Evolutionary conservation across 371 early-diverging fungal genomes (phyloP).

Genomic region (Lichtheimia hyalospora): DNA sequence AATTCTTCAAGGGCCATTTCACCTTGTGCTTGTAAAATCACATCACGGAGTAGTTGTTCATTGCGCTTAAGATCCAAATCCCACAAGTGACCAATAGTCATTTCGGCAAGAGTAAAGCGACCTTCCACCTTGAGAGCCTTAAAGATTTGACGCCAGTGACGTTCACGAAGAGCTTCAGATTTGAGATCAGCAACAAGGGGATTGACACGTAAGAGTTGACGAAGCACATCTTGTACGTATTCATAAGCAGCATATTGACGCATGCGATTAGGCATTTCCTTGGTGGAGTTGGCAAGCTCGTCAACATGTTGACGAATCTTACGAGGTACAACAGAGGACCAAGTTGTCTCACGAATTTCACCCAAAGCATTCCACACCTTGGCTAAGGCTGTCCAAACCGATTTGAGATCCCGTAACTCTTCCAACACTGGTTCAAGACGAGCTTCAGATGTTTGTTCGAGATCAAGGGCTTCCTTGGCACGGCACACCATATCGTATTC

Average conservation of each 20-base stretch:
- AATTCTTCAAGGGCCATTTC: slow-evolving; percentile 99
- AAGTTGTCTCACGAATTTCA: slow-evolving; percentile 86
- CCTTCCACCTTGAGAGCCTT: slow-evolving; percentile 79
- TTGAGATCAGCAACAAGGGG: slow-evolving; percentile 87
- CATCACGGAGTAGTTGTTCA: slow-evolving; percentile 81
- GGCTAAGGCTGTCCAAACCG: slow-evolving; percentile 90
- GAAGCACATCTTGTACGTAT: slow-evolving; percentile 85
- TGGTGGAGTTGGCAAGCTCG: slow-evolving; percentile 75
- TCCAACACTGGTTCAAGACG: slow-evolving; percentile 88
- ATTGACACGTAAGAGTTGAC: slow-evolving; percentile 80
- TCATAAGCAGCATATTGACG: slow-evolving; percentile 98
- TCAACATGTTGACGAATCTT: slow-evolving; percentile 89
- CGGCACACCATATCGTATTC: slow-evolving; percentile 88
- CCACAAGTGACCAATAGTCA: slow-evolving; percentile 96
- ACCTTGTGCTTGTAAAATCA: slow-evolving; percentile 93
- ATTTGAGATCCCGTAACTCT: slow-evolving; percentile 91
- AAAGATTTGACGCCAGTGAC: slow-evolving; percentile 96
- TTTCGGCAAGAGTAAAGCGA: slow-evolving; percentile 68
- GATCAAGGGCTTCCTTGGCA: slow-evolving; percentile 93
- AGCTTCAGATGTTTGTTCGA: slow-evolving; percentile 69
- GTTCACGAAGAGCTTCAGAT: slow-evolving; percentile 94
- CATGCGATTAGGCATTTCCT: slow-evolving; percentile 93
- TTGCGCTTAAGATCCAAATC: slow-evolving; percentile 88
- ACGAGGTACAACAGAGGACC: slow-evolving; percentile 88
- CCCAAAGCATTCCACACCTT: slow-evolving; percentile 82